These are phyloP conservation scores for Cicer bijugum DNA, from an alignment of 306 rosid species.

Conservation along the genomic window DNA sequence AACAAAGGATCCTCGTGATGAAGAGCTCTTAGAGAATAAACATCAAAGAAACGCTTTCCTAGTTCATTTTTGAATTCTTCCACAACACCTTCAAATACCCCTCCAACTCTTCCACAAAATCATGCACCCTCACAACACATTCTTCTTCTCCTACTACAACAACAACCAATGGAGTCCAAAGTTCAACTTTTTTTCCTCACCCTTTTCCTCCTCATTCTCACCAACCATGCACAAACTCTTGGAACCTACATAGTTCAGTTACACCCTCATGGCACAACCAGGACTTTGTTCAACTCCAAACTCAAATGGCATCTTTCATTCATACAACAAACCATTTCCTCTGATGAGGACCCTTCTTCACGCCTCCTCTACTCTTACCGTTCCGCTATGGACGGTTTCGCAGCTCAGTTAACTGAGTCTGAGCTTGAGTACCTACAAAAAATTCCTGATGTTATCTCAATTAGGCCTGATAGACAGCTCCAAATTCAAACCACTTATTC, in stretches of 20 bases:
- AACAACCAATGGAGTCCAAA: slow-evolving; percentile 60
- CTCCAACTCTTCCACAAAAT: slow-evolving; percentile 40
- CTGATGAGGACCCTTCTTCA: slow-evolving; percentile 59
- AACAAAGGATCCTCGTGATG: slow-evolving; percentile 91
- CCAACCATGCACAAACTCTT: slow-evolving; percentile 61
- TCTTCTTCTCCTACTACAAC: slow-evolving; percentile 8
- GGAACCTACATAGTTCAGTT: slow-evolving; percentile 86
- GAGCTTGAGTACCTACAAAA: slow-evolving; percentile 65
- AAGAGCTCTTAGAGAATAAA: slow-evolving; percentile 68
- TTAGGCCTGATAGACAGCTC: slow-evolving; percentile 61
- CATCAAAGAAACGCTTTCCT: slow-evolving; percentile 39
- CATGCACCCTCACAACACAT: slow-evolving; percentile 51
- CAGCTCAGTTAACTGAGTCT: slow-evolving; percentile 70
- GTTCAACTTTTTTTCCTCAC: slow-evolving; percentile 50
- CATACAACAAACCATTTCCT: slow-evolving; percentile 56
- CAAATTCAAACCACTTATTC: slow-evolving; percentile 85
- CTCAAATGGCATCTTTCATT: slow-evolving; percentile 82
- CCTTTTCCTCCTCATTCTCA: slow-evolving; percentile 41
- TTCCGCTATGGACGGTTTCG: slow-evolving; percentile 86
- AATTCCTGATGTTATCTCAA: slow-evolving; percentile 72
- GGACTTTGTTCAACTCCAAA: slow-evolving; percentile 63
- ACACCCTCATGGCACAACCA: slow-evolving; percentile 62
- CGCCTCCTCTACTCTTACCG: slow-evolving; percentile 89
- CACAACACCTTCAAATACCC: slow-evolving; percentile 82
- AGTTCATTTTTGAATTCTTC: slow-evolving; percentile 49